Conservation (phyloP, 371 early-diverging fungal genomes). For the Conidiobolus incongruus region DNA sequence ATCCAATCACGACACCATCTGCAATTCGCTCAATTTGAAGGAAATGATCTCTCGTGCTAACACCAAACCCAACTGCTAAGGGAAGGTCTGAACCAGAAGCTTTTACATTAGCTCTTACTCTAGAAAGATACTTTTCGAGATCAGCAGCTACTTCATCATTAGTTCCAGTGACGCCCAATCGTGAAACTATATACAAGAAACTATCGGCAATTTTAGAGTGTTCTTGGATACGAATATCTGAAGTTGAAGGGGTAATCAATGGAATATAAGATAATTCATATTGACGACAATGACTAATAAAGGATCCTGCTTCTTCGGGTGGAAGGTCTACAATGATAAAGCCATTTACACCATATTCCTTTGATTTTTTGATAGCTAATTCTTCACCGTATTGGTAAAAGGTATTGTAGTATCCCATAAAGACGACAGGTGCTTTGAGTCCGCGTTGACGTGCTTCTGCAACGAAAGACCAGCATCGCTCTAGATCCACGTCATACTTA, state of each 20-base stretch:
- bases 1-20: slow-evolving; percentile 90
- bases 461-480: slow-evolving; percentile 56
- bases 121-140: slow-evolving; percentile 41
- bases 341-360: slow-evolving; percentile 68
- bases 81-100: slow-evolving; percentile 28
- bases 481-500: slow-evolving; percentile 47
- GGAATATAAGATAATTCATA: slow-evolving; percentile 76
- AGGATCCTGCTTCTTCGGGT: slow-evolving; percentile 77
- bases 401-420: slow-evolving; percentile 97
- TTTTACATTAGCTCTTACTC: slow-evolving; percentile 23
- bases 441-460: slow-evolving; percentile 58
- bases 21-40: slow-evolving; percentile 54
- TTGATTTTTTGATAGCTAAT: slow-evolving; percentile 55
- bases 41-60: slow-evolving; percentile 74
- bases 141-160: slow-evolving; percentile 30
- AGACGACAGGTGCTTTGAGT: slow-evolving; percentile 71
- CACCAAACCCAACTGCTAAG: slow-evolving; percentile 94
- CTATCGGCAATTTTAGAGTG: slow-evolving; percentile 62
- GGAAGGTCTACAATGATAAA: slow-evolving; percentile 93
- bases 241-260: slow-evolving; percentile 82
- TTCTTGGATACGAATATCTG: slow-evolving; percentile 52
- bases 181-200: slow-evolving; percentile 87
- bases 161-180: slow-evolving; percentile 84
- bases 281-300: slow-evolving; percentile 46
- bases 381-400: slow-evolving; percentile 81